Evolutionary conservation across 768 basidiomycete species (phyloP), one percentile per base, ranked within the genome.

Genomic region (Holtermannia corniformis): DNA sequence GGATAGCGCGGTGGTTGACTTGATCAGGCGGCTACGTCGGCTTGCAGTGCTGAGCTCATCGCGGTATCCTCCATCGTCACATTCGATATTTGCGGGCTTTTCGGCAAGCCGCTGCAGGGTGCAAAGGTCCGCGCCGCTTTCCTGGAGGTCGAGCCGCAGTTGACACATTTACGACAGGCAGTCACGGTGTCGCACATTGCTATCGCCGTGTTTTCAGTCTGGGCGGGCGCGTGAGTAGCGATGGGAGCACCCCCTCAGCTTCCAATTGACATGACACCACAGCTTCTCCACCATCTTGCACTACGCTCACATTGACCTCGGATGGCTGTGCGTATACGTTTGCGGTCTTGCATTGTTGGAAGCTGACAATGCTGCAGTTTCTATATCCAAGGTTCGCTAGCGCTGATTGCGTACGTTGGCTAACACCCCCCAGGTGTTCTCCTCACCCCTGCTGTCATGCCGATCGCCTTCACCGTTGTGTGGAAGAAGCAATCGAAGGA

Each of bases 11-110:
- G 16, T 4, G 19, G 16, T 22, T 22, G n/a, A n/a, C n/a, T 22
- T 50, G 16, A 41, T 51, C 49, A 78, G 77, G 77, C 77, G 11
- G 78, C 78, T 16, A 78, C 77, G 3, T 75, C 75, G 27, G 75
- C 78, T 5, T 72, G 76, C 14, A 75, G 75, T 58, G 71, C 77
- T 10, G 77, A 78, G 55, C 68, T 78, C 27, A 77, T 78, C 32
- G 77, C 75, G 4, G 77, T 75, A 13, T 74, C 74, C 0, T 74
- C 72, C 14, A 23, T 55, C 21, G 27, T 75, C 32, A 49, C 19
- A 22, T 75, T 70, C 26, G 45, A 49, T 41, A 57, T 76, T 27
- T 74, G 74, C 52, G 71, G 74, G 40, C 72, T 76, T 2, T 77
- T 76, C 57, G 64, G 44, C 22, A 57, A 54, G 42, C 56, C 59